phyloP scores from a whole-genome alignment of 2,329 filamentous ascomycete genomes.

The Pseudogymnoascus verrucosus region DNA sequence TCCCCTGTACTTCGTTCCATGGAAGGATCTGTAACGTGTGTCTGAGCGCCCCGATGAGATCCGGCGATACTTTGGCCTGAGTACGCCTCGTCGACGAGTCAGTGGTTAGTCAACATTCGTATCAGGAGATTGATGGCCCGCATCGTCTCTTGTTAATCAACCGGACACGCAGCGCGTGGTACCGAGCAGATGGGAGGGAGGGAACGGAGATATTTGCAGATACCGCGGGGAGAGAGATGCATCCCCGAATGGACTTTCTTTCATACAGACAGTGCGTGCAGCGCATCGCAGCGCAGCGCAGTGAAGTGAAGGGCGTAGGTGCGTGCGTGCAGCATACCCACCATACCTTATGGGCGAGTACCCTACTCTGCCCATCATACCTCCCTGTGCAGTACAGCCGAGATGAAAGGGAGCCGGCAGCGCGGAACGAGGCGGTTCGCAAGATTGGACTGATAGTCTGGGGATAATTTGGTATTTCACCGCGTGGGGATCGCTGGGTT shows the following conservation, averaged over 20 bases:
- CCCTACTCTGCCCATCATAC: not conserved
- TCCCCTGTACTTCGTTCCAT: not conserved
- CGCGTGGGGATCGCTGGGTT: not conserved
- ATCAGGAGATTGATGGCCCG: not conserved
- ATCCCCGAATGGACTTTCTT: constrained; percentile 1
- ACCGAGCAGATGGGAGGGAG: not conserved
- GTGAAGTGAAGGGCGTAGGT: not conserved
- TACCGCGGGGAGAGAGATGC: not conserved
- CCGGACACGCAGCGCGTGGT: not conserved
- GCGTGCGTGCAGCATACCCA: not conserved
- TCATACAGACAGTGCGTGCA: not conserved
- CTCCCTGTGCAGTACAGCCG: not conserved
- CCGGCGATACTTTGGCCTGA: not conserved
- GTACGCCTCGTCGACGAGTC: not conserved
- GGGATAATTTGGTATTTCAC: not conserved
- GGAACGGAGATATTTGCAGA: not conserved
- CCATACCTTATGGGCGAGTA: not conserved
- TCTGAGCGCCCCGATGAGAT: not conserved
- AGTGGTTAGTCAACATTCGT: not conserved
- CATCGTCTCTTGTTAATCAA: not conserved
- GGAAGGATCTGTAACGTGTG: not conserved
- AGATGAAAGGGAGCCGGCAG: not conserved
- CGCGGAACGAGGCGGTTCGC: not conserved
- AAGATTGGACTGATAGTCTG: not conserved
- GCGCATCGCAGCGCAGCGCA: not conserved